Evolutionary conservation across 306 rosid genomes (phyloP), one percentile per base, ranked within the genome.

Genomic region (Prunus campanulata): DNA sequence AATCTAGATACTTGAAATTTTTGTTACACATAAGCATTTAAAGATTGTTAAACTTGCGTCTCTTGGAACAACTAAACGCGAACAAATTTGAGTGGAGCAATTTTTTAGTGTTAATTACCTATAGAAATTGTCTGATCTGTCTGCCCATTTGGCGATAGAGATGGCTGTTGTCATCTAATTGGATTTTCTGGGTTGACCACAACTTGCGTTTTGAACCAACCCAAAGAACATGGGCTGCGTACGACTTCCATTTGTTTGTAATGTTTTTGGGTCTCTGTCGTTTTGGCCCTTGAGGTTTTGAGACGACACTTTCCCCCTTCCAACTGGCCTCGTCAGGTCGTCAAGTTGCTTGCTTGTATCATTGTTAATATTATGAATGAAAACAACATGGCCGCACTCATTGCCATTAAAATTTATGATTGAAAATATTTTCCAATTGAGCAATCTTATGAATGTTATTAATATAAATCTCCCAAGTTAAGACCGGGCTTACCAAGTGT

Each of bases 281-380:
- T 13, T 47, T 15, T 29, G 70, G 69, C 72, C 75, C 76, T 74
- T 68, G 66, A 35, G 6, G 19, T 68, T 70, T 55, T 62, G 64
- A 68, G 30, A 44, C 52, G 83, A 19, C 76, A 50, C 54, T 5
- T 5, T 16, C 81, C 3, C 82, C 32, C 16, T 15, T 24, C 20
- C 44, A 7, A 1, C 44, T 9, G 3, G 19, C 66, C 42, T 11
- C 8, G n/a, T 20, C 32, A 27, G 30, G 29, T 19, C 12, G 51
- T 56, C 69, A 48, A 74, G 30, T 66, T 56, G 70, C 32, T 49
- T 68, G 32, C 75, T 35, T 59, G 56, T 32, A 59, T 35, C 8
- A 20, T 22, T 64, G 19, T 32, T 7, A 32, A 5, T 32, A 6
- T 32, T 0, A 32, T 0, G 39, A 32, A 32, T 61, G 57, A 59